These are phyloP conservation scores for Rubia occidens DNA, from an alignment of 305 asterid species.

Conservation along the genomic window DNA sequence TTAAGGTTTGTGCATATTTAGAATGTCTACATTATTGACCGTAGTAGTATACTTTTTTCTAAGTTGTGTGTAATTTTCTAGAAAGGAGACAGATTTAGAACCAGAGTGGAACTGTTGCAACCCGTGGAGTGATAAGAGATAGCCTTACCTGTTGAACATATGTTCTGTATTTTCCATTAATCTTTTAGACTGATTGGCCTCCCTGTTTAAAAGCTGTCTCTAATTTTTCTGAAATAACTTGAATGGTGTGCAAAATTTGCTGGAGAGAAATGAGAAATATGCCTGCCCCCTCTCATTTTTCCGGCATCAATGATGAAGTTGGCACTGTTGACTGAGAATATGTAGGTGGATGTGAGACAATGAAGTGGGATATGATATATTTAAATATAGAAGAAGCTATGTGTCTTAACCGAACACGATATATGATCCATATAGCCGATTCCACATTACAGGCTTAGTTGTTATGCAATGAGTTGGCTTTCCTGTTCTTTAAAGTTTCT, in stretches of 20 bases:
- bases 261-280: background rate
- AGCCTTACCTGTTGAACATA: background rate
- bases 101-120: background rate
- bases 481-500: background rate
- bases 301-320: too few species aligned
- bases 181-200: background rate
- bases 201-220: background rate
- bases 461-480: background rate
- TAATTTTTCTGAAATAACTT: background rate
- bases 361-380: too few species aligned
- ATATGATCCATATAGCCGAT: too few species aligned
- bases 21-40: background rate
- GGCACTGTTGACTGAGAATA: too few species aligned
- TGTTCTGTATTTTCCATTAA: background rate
- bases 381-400: too few species aligned
- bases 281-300: too few species aligned
- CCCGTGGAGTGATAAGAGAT: background rate
- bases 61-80: background rate
- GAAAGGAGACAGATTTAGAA: background rate
- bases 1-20: slow-evolving; percentile 58
- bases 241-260: background rate
- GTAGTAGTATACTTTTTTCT: background rate
- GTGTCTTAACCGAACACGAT: too few species aligned
- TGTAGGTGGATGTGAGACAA: too few species aligned
- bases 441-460: too few species aligned